Conservation (phyloP, 441 rosid genomes). For the Aquilaria agallochum region DNA sequence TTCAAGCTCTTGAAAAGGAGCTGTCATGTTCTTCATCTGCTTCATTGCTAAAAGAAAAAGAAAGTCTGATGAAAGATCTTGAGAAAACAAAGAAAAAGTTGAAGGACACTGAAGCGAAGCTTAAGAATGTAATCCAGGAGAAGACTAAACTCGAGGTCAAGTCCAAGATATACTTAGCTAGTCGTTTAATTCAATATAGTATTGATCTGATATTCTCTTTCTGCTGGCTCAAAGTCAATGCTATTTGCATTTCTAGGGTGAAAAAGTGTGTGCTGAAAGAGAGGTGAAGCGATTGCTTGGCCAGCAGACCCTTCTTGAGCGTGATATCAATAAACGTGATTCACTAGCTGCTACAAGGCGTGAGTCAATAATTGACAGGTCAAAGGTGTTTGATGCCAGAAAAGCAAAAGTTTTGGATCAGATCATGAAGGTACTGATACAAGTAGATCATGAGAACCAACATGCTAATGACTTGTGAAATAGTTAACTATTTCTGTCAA, state of each 20-base stretch:
- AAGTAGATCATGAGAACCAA: too few species aligned
- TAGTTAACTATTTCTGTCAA: too few species aligned
- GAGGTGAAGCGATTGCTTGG: constrained; percentile 68
- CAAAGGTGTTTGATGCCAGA: constrained; percentile 41
- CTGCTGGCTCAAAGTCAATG: constrained; percentile 5
- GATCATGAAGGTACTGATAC: constrained; percentile 54
- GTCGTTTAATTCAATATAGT: neutral
- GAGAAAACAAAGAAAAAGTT: constrained; percentile 79
- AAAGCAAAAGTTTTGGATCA: constrained; percentile 47
- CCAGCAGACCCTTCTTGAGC: constrained; percentile 83
- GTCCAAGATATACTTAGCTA: constrained; percentile 2
- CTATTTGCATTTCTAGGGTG: constrained; percentile 49
- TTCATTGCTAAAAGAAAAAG: constrained; percentile 75
- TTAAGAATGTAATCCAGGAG: constrained; percentile 82
- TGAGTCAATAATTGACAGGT: constrained; percentile 59
- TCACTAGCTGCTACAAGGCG: constrained; percentile 74
- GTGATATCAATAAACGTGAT: constrained; percentile 77
- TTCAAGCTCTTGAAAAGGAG: constrained; percentile 75
- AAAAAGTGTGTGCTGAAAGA: constrained; percentile 82
- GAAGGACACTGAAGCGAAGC: constrained; percentile 84
- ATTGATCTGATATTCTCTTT: constrained; percentile 4
- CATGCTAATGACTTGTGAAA: too few species aligned
- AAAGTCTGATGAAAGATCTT: constrained; percentile 73
- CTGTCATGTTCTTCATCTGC: constrained; percentile 52
- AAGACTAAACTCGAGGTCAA: constrained; percentile 95